Conservation (phyloP, 2,329 filamentous ascomycete genomes). For the Aureobasidium sp. region DNA sequence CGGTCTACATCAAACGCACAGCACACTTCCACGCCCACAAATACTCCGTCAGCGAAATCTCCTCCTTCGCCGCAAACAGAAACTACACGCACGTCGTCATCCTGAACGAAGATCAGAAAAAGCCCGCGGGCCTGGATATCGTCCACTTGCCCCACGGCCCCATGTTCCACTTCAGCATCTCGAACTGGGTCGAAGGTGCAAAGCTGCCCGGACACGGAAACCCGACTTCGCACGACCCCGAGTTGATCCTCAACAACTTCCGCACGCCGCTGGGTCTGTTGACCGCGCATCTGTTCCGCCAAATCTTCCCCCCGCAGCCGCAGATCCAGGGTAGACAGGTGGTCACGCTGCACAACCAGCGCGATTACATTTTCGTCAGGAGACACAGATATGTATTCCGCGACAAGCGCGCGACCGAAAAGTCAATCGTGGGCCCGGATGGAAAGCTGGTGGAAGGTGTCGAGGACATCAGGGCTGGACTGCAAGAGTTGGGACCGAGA, state of each 20-base stretch:
- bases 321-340: conserved; percentile 83
- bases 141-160: conserved; percentile 77
- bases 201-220: conserved; percentile 85
- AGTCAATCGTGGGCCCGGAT: conserved; percentile 71
- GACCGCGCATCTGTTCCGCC: conserved; percentile 75
- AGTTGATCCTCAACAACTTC: conserved; percentile 89
- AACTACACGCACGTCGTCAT: conserved; percentile 78
- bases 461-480: conserved; percentile 72
- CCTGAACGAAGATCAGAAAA: conserved; percentile 82
- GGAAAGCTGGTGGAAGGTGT: conserved; percentile 77
- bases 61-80: conserved; percentile 70
- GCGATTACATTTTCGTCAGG: conserved; percentile 90
- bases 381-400: conserved; percentile 88
- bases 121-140: conserved; percentile 70
- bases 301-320: conserved; percentile 69
- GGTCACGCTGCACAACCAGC: conserved; percentile 86
- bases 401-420: conserved; percentile 78
- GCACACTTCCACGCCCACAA: conserved; percentile 79
- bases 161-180: conserved; percentile 85
- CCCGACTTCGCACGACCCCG: conserved; percentile 80
- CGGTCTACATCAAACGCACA: conserved; percentile 73
- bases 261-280: conserved; percentile 83
- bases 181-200: conserved; percentile 82
- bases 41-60: conserved; percentile 86
- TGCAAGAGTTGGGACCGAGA: conserved; percentile 82